Base-by-base conservation (phyloP, 768 basidiomycete genomes). In the Leucosporidium creatinivorum region DNA sequence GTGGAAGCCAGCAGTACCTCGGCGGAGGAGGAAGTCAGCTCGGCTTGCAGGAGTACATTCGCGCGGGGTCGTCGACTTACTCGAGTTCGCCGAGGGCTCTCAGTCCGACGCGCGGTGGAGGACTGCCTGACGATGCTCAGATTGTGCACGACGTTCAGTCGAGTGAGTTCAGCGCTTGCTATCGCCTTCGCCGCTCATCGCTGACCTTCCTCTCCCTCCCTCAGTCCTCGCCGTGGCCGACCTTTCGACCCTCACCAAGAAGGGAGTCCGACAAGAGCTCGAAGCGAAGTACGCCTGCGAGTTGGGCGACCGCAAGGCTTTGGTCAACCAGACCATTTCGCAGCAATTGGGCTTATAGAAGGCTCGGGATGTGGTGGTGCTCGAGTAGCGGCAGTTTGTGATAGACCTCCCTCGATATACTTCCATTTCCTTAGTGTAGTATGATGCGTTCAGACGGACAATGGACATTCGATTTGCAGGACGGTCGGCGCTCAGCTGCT, bases 201-300 rank as follows among this genome's bases (percentile, higher is more conserved):
- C 50, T 63, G 47, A 63, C 55, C 36, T 3, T 15, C 31, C 5
- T 52, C 9, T 17, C 1, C 87, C 93, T 4, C 84, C 88, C 69
- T 83, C 85, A 23, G 82, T 96, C 50, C 80, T 97, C 62, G 83
- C 83, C 23, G 79, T 81, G 19, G 91, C 91, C 1, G 91, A 98
- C 79, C 81, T 99, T 60, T 91, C 92, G 76, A 85, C 85, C 17
- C 83, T 96, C 66, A 97, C 94, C 61, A 98, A 98, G 81, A 86
- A 93, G 73, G 89, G 87, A 73, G 87, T 99, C 60, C 84, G 94
- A 49, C 82, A 86, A 64, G 85, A 86, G 75, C 81, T 99, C 47
- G 93, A 97, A 79, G 85, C 85, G 67, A 83, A 83, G 68, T 96
- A 88, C 76, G 87, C 87, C 44, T 85, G 86, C 80, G 89, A 89